These are phyloP conservation scores for Dillenia turbinata DNA, from an alignment of 164 flowering plant species.

Conservation along the genomic window DNA sequence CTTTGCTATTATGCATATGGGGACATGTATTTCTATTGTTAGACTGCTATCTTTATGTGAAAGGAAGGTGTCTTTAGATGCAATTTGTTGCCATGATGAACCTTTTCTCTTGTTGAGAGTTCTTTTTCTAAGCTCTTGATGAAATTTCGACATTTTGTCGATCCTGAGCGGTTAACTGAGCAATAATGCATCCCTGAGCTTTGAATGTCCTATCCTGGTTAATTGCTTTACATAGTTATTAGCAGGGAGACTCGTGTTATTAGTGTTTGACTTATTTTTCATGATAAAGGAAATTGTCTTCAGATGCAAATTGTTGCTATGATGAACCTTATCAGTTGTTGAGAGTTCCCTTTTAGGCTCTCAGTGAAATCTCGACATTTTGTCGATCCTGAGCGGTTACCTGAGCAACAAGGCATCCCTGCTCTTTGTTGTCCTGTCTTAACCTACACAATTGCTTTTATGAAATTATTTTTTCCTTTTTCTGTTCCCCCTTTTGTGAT, in stretches of 20 bases:
- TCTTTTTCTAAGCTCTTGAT: slow-evolving; percentile 9
- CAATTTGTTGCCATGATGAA: slow-evolving; percentile 15
- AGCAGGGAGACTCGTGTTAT: background rate
- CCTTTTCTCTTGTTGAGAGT: slow-evolving; percentile 1
- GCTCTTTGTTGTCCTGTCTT: background rate
- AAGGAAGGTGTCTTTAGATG: background rate
- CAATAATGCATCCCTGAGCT: too few species aligned
- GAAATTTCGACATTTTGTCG: slow-evolving; percentile 9
- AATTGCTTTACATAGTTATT: too few species aligned
- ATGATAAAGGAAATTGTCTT: background rate
- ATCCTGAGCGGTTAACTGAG: slow-evolving; percentile 9
- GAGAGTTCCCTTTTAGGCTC: slow-evolving; percentile 1
- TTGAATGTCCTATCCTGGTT: too few species aligned
- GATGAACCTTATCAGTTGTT: slow-evolving; percentile 9
- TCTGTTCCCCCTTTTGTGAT: background rate
- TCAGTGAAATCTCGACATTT: slow-evolving; percentile 12
- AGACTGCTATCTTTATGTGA: background rate
- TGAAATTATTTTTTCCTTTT: background rate
- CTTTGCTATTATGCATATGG: too few species aligned
- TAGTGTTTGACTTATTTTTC: background rate
- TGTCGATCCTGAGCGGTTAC: slow-evolving; percentile 34
- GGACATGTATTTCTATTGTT: background rate
- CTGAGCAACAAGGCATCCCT: slow-evolving; percentile 26
- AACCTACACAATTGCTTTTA: background rate
- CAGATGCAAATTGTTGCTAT: slow-evolving; percentile 8